A percentile compares a stretch with the other conserved stretches of the same genome.
Evolutionary conservation across 208 protist species (phyloP).

Genomic region (Leishmania gerbilli): DNA sequence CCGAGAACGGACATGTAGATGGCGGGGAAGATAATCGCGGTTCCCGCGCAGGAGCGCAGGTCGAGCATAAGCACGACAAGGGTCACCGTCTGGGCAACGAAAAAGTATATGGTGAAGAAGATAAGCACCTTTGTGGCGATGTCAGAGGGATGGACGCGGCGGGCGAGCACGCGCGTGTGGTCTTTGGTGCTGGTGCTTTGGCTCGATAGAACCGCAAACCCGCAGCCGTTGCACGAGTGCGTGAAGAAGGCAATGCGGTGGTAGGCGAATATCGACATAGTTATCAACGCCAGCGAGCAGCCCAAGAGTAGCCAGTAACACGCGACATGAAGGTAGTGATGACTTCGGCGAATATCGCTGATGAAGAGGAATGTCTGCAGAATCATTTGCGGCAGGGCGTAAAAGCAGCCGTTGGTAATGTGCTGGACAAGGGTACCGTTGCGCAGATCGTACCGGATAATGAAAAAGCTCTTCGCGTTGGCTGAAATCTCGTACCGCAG

Average conservation of each 20-base stretch:
- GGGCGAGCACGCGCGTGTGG: slow-evolving; percentile 9
- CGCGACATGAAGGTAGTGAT: not conserved
- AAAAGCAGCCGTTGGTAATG: slow-evolving; percentile 60
- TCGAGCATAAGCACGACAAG: slow-evolving; percentile 50
- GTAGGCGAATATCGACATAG: slow-evolving; percentile 62
- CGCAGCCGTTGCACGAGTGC: slow-evolving; percentile 72
- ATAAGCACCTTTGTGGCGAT: slow-evolving; percentile 26
- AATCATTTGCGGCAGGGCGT: slow-evolving; percentile 69
- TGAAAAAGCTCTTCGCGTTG: slow-evolving; percentile 63
- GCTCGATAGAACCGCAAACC: slow-evolving; percentile 62
- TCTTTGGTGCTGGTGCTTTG: slow-evolving; percentile 13
- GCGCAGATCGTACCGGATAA: slow-evolving; percentile 85
- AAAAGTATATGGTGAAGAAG: slow-evolving; percentile 30
- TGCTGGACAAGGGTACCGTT: slow-evolving; percentile 67
- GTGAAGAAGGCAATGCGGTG: slow-evolving; percentile 52
- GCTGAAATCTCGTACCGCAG: slow-evolving; percentile 61
- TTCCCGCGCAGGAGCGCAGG: slow-evolving; percentile 26
- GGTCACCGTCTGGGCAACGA: slow-evolving; percentile 23
- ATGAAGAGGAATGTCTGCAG: slow-evolving; percentile 74
- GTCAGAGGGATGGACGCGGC: slow-evolving; percentile 20
- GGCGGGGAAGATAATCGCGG: slow-evolving; percentile 29
- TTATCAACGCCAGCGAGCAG: slow-evolving; percentile 39
- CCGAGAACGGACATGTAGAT: slow-evolving; percentile 40
- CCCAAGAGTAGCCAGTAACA: slow-evolving; percentile 53
- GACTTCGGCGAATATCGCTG: not conserved